A percentile compares a stretch with the other conserved stretches of the same genome.
Evolutionary conservation across 1,284 basidiomycete species (phyloP).

Genomic region (Ustilago hordei): DNA sequence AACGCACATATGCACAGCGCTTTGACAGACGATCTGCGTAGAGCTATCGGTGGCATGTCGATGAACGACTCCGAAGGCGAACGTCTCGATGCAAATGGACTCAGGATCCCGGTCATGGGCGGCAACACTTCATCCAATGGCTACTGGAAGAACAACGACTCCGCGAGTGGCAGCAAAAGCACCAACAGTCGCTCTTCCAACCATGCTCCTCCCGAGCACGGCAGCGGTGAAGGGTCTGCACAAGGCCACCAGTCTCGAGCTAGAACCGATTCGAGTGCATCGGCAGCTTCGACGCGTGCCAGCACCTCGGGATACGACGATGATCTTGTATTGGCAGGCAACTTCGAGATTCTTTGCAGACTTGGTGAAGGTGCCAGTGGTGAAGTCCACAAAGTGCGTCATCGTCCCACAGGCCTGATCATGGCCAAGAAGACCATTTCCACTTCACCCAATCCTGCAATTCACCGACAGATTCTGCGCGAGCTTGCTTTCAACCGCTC

Average conservation of each 20-base stretch:
- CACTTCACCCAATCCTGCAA: conserved; percentile 88
- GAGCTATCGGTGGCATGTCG: conserved; percentile 59
- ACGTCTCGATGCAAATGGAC: conserved; percentile 40
- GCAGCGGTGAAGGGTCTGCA: conserved; percentile 3
- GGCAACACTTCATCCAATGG: conserved; percentile 40
- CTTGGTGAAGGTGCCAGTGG: conserved; percentile 97
- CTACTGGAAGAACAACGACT: conserved; percentile 38
- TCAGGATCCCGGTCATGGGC: conserved; percentile 42
- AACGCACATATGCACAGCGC: conserved; percentile 53
- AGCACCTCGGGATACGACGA: conserved; percentile 40
- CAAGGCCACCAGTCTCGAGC: conserved; percentile 10
- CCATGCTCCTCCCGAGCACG: not conserved
- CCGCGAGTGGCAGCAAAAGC: conserved; percentile 13
- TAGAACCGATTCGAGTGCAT: conserved; percentile 27
- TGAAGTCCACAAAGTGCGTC: conserved; percentile 89
- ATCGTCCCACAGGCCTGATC: conserved; percentile 79
- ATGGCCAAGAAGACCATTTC: conserved; percentile 98
- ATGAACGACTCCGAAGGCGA: conserved; percentile 48
- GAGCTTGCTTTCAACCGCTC: conserved; percentile 90
- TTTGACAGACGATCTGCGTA: conserved; percentile 60
- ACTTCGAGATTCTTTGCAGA: conserved; percentile 79
- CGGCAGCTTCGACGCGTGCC: conserved; percentile 28
- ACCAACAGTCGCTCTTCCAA: conserved; percentile 12
- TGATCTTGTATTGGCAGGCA: conserved; percentile 69
- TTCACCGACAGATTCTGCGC: conserved; percentile 86